These are phyloP conservation scores for Phaeotremella skinneri DNA, from an alignment of 768 basidiomycete genomes.

Conservation along the genomic window DNA sequence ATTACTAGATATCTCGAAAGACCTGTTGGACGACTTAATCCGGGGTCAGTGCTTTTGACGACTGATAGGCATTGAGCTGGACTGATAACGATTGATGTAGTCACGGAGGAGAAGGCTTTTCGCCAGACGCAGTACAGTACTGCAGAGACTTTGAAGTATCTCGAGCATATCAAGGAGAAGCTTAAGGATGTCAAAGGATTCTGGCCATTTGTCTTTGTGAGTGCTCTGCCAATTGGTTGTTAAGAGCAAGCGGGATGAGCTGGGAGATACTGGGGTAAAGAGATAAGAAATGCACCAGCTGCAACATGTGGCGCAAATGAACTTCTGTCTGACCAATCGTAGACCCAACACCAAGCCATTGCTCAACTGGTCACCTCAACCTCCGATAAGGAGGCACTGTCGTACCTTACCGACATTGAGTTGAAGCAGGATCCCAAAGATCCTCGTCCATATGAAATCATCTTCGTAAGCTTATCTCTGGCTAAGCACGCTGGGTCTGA, in stretches of 20 bases:
- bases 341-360: neutral
- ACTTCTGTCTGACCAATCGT: too few species aligned
- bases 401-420: constrained; percentile 83
- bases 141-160: constrained; percentile 24
- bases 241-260: too few species aligned
- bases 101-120: neutral
- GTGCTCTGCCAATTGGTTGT: constrained; percentile 3
- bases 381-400: constrained; percentile 75
- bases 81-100: neutral
- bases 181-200: constrained; percentile 41
- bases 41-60: too few species aligned
- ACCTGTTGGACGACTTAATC: too few species aligned
- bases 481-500: neutral
- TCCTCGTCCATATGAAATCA: constrained; percentile 75
- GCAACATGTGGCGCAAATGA: too few species aligned
- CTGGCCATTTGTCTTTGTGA: constrained; percentile 43
- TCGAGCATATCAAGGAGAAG: constrained; percentile 22
- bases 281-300: too few species aligned
- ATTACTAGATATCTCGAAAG: too few species aligned
- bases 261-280: too few species aligned
- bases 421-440: constrained; percentile 69
- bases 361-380: constrained; percentile 15
- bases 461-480: constrained; percentile 68
- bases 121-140: constrained; percentile 11
- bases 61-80: too few species aligned